Conservation (phyloP, 208 protist species). For the Leishmania amazonensis region DNA sequence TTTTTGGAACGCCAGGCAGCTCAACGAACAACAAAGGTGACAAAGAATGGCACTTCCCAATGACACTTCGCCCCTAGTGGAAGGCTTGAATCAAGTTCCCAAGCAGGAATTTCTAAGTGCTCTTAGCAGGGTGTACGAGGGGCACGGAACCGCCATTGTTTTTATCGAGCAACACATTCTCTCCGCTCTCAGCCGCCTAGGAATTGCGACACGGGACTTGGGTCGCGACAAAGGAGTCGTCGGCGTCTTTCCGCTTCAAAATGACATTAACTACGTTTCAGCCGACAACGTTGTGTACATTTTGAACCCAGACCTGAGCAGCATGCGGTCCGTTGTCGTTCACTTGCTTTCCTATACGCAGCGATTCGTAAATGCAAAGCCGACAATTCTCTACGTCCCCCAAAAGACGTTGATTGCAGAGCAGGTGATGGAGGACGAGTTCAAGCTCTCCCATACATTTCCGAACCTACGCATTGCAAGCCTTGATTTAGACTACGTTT, state of each 20-base stretch:
- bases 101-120: conserved; percentile 34
- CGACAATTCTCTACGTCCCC: conserved; percentile 67
- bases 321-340: conserved; percentile 41
- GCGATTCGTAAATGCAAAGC: conserved; percentile 47
- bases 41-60: conserved; percentile 12
- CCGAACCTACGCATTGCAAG: conserved; percentile 53
- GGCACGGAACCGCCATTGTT: conserved; percentile 34
- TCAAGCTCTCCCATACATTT: conserved; percentile 61
- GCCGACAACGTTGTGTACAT: conserved; percentile 49
- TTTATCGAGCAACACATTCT: conserved; percentile 49
- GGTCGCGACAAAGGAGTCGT: conserved; percentile 37
- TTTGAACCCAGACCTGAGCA: conserved; percentile 47
- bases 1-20: not conserved
- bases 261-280: conserved; percentile 45
- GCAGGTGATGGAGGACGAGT: conserved; percentile 74
- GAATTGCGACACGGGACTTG: conserved; percentile 19
- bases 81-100: conserved; percentile 28
- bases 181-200: conserved; percentile 29
- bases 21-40: not conserved
- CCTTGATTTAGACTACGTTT: conserved; percentile 84
- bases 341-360: conserved; percentile 65
- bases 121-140: conserved; percentile 20
- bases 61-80: conserved; percentile 7
- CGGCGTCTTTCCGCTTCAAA: conserved; percentile 46
- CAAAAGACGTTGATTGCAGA: conserved; percentile 76